phyloP scores from a whole-genome alignment of 2,329 filamentous ascomycete species.

The Cladorrhinum sp. region DNA sequence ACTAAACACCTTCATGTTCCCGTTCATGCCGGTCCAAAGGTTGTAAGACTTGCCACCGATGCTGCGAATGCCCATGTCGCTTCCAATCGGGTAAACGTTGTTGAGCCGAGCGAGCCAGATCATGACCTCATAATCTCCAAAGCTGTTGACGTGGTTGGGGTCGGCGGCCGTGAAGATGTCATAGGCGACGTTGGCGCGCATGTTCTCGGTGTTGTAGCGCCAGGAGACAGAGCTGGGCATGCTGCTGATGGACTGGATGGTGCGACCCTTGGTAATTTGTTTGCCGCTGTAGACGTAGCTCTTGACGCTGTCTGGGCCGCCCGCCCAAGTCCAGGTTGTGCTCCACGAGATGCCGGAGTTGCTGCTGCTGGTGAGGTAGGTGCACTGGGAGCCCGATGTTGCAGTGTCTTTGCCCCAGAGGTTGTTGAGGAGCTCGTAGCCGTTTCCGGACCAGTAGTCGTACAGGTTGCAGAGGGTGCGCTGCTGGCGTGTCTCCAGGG shows the following conservation, averaged over 20 bases:
- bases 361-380: constrained; percentile 35
- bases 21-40: constrained; percentile 53
- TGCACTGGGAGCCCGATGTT: constrained; percentile 42
- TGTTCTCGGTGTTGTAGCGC: constrained; percentile 45
- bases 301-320: constrained; percentile 40
- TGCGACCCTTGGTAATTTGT: constrained; percentile 30
- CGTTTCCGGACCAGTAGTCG: constrained; percentile 31
- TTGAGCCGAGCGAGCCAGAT: constrained; percentile 61
- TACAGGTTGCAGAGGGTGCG: constrained; percentile 30
- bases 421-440: constrained; percentile 40
- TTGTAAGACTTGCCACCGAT: constrained; percentile 51
- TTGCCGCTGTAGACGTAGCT: constrained; percentile 42
- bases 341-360: constrained; percentile 38
- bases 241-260: constrained; percentile 33
- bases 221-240: constrained; percentile 37
- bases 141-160: constrained; percentile 30
- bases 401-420: constrained; percentile 40
- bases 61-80: constrained; percentile 46
- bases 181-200: constrained; percentile 59
- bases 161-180: constrained; percentile 56
- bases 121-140: constrained; percentile 60
- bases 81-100: constrained; percentile 52
- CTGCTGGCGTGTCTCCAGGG: background rate
- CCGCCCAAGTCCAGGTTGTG: constrained; percentile 42
- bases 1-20: constrained; percentile 53